A percentile compares a stretch with the other conserved stretches of the same genome.
These are phyloP conservation scores for Plasmodium cynomolgi DNA, from an alignment of 169 alveolate species.

Conservation along the genomic window DNA sequence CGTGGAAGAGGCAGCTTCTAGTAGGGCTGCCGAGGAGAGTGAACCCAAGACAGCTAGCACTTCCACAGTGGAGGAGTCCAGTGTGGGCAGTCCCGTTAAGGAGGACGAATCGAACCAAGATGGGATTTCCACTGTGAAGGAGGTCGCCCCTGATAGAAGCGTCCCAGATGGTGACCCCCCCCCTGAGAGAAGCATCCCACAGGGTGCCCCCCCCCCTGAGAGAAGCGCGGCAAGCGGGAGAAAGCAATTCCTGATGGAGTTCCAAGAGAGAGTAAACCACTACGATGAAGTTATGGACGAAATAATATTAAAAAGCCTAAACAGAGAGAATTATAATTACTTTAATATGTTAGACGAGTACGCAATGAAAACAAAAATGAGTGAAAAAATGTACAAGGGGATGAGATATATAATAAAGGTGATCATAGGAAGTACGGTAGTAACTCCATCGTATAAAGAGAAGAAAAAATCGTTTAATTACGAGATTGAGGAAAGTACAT, in stretches of 20 bases:
- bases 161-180: background rate
- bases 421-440: background rate
- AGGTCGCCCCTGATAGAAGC: background rate
- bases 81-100: background rate
- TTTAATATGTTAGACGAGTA: slow-evolving; percentile 62
- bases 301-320: slow-evolving; percentile 31
- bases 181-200: background rate
- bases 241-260: background rate
- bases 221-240: background rate
- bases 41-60: background rate
- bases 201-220: background rate
- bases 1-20: too few relatives aligned
- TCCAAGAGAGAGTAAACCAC: slow-evolving; percentile 2
- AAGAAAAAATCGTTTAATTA: slow-evolving; percentile 1
- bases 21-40: too few relatives aligned
- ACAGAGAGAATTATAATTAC: slow-evolving; percentile 15
- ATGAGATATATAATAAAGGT: slow-evolving; percentile 13
- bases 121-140: background rate
- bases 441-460: background rate
- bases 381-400: slow-evolving; percentile 1
- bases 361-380: slow-evolving; percentile 10
- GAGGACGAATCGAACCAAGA: background rate
- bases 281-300: slow-evolving; percentile 24
- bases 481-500: slow-evolving; percentile 13
- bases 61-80: background rate